Conservation (phyloP, 2,329 filamentous ascomycete genomes). For the Trichoderma aggressivum region DNA sequence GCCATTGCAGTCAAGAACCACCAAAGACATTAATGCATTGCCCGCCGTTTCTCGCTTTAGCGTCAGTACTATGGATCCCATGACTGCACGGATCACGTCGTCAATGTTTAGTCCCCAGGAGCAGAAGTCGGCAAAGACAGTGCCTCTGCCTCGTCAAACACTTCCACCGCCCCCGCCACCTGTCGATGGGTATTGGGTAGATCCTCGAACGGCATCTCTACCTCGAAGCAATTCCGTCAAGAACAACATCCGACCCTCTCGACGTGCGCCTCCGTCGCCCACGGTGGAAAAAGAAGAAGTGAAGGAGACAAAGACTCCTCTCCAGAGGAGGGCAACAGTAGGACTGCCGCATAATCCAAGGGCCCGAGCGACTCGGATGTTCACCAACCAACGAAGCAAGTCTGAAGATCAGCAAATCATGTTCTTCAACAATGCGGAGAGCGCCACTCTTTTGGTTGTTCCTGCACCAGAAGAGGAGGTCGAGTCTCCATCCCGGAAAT, state of each 20-base stretch:
- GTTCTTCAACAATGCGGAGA: slow-evolving; percentile 50
- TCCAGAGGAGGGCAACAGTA: slow-evolving; percentile 43
- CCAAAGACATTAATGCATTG: not conserved
- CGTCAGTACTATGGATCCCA: not conserved
- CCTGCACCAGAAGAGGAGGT: slow-evolving; percentile 25
- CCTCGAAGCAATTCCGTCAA: slow-evolving; percentile 33
- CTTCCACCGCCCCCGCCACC: not conserved
- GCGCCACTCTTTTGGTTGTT: not conserved
- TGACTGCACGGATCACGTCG: slow-evolving; percentile 6
- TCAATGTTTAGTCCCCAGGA: not conserved
- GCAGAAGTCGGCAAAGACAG: not conserved
- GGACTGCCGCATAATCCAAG: slow-evolving; percentile 50
- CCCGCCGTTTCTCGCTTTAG: slow-evolving; percentile 2
- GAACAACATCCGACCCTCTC: slow-evolving; percentile 32
- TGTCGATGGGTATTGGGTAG: not conserved
- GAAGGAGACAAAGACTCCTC: slow-evolving; percentile 32
- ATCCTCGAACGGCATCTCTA: slow-evolving; percentile 25
- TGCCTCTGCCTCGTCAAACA: not conserved
- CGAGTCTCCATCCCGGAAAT: slow-evolving; percentile 25
- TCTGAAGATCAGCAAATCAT: slow-evolving; percentile 48
- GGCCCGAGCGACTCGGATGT: slow-evolving; percentile 33
- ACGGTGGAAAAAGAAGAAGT: slow-evolving; percentile 23
- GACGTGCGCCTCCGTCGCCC: slow-evolving; percentile 25
- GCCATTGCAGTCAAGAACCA: not conserved
- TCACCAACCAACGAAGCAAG: slow-evolving; percentile 27